Evolutionary conservation across 257 asterid genomes (phyloP).

Genomic region (Fraxinus anomala): DNA sequence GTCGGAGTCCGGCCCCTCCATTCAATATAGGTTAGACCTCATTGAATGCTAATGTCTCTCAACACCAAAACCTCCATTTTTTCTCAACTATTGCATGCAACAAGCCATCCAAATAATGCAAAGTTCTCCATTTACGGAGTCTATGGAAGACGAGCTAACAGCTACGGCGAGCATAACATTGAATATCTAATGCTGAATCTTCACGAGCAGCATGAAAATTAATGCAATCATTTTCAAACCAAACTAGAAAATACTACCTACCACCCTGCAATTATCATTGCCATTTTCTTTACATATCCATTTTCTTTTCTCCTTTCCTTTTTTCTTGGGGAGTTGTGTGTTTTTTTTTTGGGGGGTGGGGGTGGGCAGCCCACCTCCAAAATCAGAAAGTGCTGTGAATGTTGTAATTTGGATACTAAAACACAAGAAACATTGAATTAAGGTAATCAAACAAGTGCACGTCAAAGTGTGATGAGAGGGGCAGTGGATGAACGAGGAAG

Average conservation of each 20-base stretch:
- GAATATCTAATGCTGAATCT: neutral
- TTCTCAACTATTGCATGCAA: neutral
- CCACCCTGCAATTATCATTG: neutral
- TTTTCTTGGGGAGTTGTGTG: no score
- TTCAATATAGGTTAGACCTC: neutral
- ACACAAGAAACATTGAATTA: neutral
- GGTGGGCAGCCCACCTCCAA: no score
- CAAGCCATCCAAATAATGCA: neutral
- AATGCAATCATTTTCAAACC: neutral
- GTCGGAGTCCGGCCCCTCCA: neutral
- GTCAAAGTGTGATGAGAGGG: neutral
- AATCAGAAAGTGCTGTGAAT: neutral
- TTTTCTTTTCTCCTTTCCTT: neutral
- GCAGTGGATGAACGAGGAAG: no score
- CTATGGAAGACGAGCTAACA: neutral
- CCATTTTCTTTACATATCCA: neutral
- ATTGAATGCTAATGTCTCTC: neutral
- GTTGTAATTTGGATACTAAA: neutral
- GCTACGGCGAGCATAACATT: neutral
- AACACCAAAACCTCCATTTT: neutral
- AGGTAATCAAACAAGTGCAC: neutral
- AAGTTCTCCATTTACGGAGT: neutral
- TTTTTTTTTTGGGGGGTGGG: neutral
- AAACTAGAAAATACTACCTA: neutral
- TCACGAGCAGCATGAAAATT: neutral